A percentile compares a stretch with the other conserved stretches of the same genome.
phyloP scores from a whole-genome alignment of 331 rosid genomes.

The Quercus lobata region DNA sequence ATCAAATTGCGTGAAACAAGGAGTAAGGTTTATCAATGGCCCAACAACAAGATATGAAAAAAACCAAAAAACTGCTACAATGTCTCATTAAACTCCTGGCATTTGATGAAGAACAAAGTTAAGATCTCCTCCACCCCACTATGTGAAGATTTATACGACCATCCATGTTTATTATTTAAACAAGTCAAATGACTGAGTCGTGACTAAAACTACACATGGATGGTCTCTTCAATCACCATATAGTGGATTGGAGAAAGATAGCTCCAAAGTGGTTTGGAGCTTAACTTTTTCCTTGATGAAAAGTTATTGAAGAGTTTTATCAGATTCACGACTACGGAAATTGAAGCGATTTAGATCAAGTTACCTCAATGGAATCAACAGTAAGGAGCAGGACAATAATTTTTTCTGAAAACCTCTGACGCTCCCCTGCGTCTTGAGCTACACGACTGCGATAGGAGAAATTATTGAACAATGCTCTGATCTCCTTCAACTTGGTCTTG shows the following conservation, averaged over 20 bases:
- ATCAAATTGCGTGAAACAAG: too few relatives aligned
- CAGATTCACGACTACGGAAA: background rate
- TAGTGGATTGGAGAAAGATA: too few relatives aligned
- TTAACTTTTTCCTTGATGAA: background rate
- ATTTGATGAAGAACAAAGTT: background rate
- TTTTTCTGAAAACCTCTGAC: conserved; percentile 79
- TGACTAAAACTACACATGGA: too few relatives aligned
- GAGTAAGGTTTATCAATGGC: too few relatives aligned
- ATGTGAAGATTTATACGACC: too few relatives aligned
- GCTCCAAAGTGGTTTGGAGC: too few relatives aligned
- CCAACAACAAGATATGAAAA: too few relatives aligned
- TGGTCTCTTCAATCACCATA: too few relatives aligned
- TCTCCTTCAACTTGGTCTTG: conserved; percentile 79
- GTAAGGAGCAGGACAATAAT: conserved; percentile 88
- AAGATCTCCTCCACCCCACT: too few relatives aligned
- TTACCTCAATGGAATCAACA: conserved; percentile 86
- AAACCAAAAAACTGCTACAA: too few relatives aligned
- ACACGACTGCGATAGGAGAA: conserved; percentile 55
- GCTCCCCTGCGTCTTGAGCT: conserved; percentile 62
- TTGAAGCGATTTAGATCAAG: background rate
- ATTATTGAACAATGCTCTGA: conserved; percentile 69
- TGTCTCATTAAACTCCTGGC: background rate
- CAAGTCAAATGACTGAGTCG: too few relatives aligned
- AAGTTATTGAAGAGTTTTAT: background rate
- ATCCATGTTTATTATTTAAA: too few relatives aligned